phyloP scores from a whole-genome alignment of 2,329 filamentous ascomycete species.

The Sporothrix pallida region DNA sequence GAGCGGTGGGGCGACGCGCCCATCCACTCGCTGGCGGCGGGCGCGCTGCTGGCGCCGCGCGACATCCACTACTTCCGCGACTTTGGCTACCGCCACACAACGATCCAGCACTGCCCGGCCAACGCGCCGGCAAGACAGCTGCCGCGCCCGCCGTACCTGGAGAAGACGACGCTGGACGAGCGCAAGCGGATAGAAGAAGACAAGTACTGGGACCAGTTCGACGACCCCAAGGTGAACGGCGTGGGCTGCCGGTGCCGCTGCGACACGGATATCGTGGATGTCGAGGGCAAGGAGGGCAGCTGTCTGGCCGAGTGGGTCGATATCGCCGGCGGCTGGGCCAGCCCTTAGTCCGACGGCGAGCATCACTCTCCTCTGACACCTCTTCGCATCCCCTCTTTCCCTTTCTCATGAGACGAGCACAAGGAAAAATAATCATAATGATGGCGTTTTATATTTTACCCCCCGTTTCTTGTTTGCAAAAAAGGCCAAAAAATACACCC shows the following conservation, averaged over 20 bases:
- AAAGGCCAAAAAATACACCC: constrained; percentile 10
- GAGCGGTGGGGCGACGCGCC: constrained; percentile 99
- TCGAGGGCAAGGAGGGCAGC: constrained; percentile 96
- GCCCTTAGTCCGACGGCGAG: not conserved
- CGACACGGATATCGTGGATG: constrained; percentile 95
- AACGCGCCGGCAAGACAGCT: constrained; percentile 91
- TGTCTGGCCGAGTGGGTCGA: constrained; percentile 97
- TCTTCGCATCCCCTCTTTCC: not conserved
- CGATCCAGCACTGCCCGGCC: constrained; percentile 96
- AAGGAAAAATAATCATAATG: constrained; percentile 34
- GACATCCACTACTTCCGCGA: constrained; percentile 99
- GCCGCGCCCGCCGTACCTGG: constrained; percentile 77
- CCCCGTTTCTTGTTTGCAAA: constrained; percentile 14
- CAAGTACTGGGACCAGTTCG: constrained; percentile 90
- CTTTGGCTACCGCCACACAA: constrained; percentile 97
- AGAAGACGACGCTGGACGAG: constrained; percentile 79
- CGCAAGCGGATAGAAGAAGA: constrained; percentile 90
- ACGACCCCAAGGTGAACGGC: constrained; percentile 89
- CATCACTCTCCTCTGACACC: not conserved
- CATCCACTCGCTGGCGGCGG: constrained; percentile 95
- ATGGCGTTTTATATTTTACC: constrained; percentile 32
- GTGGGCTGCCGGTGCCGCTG: constrained; percentile 96
- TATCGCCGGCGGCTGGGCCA: constrained; percentile 89
- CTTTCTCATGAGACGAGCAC: constrained; percentile 30
- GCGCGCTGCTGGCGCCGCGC: constrained; percentile 76